Base-by-base conservation (phyloP, 2,329 filamentous ascomycete genomes). In the Cytospora paraplurivora region DNA sequence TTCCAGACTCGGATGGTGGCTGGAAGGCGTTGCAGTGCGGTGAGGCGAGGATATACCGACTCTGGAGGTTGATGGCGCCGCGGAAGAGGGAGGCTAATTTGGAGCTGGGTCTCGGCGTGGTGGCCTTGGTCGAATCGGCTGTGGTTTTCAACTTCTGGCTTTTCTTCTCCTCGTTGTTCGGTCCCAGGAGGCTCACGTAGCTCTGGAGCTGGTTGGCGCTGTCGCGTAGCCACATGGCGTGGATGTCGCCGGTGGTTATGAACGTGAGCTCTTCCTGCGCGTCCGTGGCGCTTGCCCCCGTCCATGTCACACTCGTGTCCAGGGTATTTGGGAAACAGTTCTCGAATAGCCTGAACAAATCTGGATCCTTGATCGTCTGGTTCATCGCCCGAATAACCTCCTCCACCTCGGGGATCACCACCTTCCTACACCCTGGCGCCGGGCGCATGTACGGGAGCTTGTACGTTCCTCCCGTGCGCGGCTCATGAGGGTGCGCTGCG, bases 21-120 rank as follows among this genome's bases (percentile, higher is more conserved):
- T 93, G 90, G 74, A 93, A 94, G 17, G 90, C 89, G 73, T 93
- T 93, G 80, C 91, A 94, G 76, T 92, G 91, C 3, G 91, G 90
- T 7, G 81, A 81, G n/a, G 78, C 79, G 49, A 82, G 77, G 55
- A 89, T 76, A 71, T 88, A 89, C 47, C 86, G 78, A 15, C 84
- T 81, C 71, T 89, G 87, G 12, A 88, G 76, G 69, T 89, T 89
- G 71, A 89, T 86, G 2, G 85, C 83, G 6, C 87, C 86, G 13
- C 86, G 80, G 70, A 85, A 88, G 0, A 89, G 73, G 35, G 83
- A 84, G n/a, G 86, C 86, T 17, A 89, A 77, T 1, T 84, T 86
- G 35, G 58, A 8, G 50, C 58, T 60, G 27, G 58, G 32, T 8
- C 33, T 38, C 6, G 44, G 37, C 8, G 44, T 21, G 17, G n/a